Base-by-base conservation (phyloP, 352 stramenopile species). In the Aphanomyces astaci region DNA sequence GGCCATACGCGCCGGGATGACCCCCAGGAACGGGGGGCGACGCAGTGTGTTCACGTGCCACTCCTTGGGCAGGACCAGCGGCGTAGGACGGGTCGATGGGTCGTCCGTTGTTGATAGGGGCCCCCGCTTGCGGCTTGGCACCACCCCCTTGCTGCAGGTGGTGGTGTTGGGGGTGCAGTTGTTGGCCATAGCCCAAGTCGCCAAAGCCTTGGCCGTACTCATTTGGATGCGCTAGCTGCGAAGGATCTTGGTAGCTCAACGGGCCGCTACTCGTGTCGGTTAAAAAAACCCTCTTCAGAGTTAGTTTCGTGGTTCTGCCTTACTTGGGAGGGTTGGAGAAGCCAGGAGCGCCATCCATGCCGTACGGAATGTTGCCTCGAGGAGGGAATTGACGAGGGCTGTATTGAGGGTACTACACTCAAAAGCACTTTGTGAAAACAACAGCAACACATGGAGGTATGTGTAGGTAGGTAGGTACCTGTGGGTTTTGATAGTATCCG, bases 401-500 rank as follows among this genome's bases (percentile, higher is more conserved):
- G 81, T 93, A 94, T 73, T 94, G 86, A 9, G 84, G 72, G 76
- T 92, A 94, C 80, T 89, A 60, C 4, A n/a, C 66, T n/a, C n/a
- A n/a, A n/a, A n/a, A n/a, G n/a, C n/a, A n/a, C n/a, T n/a, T n/a
- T n/a, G n/a, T n/a, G n/a, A n/a, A n/a, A n/a, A n/a, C n/a, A 17
- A 70, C 54, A 0, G 57, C 19, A 49, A 45, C 10, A 33, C 64
- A 33, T 70, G 64, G n/a, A n/a, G 13, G n/a, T 49, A 49, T 49
- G n/a, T 49, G 40, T 49, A n/a, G n/a, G n/a, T 19, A 22, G 22
- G 72, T n/a, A n/a, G n/a, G 45, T 57, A 89, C 81, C 78, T 91
- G 86, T 9, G 84, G 86, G 74, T 91, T 94, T 71, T 92, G 84
- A 74, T 93, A 94, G 74, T 94, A 94, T 32, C 82, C 81, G 30